Evolutionary conservation across 1,139 yeast genomes (phyloP), one percentile per base, ranked within the genome.

Genomic region (Kodamaea plutei): DNA sequence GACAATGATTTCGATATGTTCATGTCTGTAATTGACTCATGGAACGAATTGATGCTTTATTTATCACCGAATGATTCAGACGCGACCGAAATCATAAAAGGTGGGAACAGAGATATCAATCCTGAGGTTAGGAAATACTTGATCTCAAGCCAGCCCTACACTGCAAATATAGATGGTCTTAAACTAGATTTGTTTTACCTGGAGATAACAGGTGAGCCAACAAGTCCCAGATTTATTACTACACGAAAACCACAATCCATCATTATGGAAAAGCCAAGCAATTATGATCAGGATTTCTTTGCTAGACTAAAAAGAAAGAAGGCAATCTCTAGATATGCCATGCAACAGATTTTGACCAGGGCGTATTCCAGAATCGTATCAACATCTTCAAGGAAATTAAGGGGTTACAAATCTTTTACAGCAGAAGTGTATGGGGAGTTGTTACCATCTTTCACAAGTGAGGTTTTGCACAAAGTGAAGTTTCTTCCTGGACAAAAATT

Each of bases 361-460:
- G 76, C 82, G 2, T 88, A 89, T 54, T 61, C 84, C 0, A 64
- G 96, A 44, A 70, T 84, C 2, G 93, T 88, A 3, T 79, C 94
- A 2, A 91, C 95, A 0, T 71, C 79, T 26, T 79, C 84, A 0
- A 62, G 67, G 18, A 75, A 74, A 36, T 64, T 88, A 31, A 71
- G 83, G 30, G 69, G 76, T 4, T 88, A 88, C 52, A 79, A 80
- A 48, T 94, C 96, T 0, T 88, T 88, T 51, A 84, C 96, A 4
- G 89, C 85, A 39, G 85, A 80, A 48, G 96, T 87, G 1, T 89
- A 89, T 51, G 97, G 97, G 4, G 97, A 89, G 56, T 61, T 89
- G 34, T 64, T 89, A 48, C 96, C 96, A 1, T 66, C 73, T 4
- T 85, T 88, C 47, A 67, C 84, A 23, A 72, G 87, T 30, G 77